Base-by-base conservation (phyloP, 176 grass and related monocot species). In the Eleusine coracana region DNA sequence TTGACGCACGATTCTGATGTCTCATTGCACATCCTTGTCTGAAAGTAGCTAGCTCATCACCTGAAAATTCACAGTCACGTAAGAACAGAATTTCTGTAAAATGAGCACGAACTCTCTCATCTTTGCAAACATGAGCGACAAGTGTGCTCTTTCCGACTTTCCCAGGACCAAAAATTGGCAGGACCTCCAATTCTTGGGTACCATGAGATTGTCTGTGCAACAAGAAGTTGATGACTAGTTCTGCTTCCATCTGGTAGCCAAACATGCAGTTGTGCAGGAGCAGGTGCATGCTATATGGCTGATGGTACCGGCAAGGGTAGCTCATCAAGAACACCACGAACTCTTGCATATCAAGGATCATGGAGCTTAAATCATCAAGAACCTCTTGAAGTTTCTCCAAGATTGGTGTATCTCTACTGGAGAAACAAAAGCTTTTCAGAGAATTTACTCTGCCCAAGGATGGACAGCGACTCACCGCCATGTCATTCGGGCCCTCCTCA, bases 261-360 rank as follows among this genome's bases (percentile, higher is more conserved):
- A 73, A 28, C 70, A 73, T 73, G 46, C 70, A 34, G 25, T 73
- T 73, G 15, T 6, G 27, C 46, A 73, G 15, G 0, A 51, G 27
- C 14, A 73, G 7, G 23, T 59, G 56, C 56, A 59, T 59, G 76
- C 68, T 85, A 3, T 80, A 79, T 15, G 76, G 84, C 1, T 86
- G 68, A 6, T 34, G 11, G 12, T 34, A 31, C 2, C 65, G 2
- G 6, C 36, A 46, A 36, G 45, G 45, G 7, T 36, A 86, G 23
- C 45, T 73, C 7, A 1, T 31, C 34, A 73, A 66, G 58, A 80
- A 73, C 18, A 66, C 13, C 1, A 86, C 23, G 0, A 73, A 1
- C 68, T 86, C 59, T 6, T n/a, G 1, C 36, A 34, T 4, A 5
- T 86, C 58, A 44, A 12, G 0, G 39, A 86, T 21, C n/a, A 73